Conservation (phyloP, 345 rosid genomes). For the Euclidium syriacum region DNA sequence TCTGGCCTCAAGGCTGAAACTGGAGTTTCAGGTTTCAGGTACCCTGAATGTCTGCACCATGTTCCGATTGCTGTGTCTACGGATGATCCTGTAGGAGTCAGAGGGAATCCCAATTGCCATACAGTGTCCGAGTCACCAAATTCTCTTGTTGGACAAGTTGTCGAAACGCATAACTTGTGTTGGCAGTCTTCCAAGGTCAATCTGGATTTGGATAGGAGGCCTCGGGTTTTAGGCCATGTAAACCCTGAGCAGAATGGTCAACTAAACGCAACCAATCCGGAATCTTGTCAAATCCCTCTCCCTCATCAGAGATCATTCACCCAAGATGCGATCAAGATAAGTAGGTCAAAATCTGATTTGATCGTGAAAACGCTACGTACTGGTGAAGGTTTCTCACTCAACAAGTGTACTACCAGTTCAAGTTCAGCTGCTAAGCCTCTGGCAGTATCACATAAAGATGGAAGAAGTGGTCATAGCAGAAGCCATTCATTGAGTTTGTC, state of each 20-base stretch:
- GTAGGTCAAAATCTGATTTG: conserved; percentile 41
- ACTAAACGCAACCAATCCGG: background rate
- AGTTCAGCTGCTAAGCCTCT: conserved; percentile 41
- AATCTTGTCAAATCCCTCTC: conserved; percentile 37
- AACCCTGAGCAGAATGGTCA: conserved; percentile 25
- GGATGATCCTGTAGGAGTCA: conserved; percentile 15
- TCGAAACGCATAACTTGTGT: conserved; percentile 31
- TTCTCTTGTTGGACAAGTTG: conserved; percentile 30
- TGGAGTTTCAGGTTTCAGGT: conserved; percentile 31
- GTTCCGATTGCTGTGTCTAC: conserved; percentile 30
- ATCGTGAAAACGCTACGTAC: conserved; percentile 36
- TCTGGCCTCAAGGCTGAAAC: conserved; percentile 30
- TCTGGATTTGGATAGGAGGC: conserved; percentile 29
- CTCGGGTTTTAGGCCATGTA: conserved; percentile 27
- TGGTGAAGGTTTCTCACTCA: conserved; percentile 45
- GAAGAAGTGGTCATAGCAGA: conserved; percentile 32
- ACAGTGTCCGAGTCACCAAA: conserved; percentile 23
- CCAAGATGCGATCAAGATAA: conserved; percentile 39
- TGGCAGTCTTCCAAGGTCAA: conserved; percentile 32
- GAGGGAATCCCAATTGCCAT: conserved; percentile 25
- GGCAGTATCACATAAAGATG: conserved; percentile 33
- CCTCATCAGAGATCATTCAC: conserved; percentile 41
- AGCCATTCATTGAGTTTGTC: conserved; percentile 38
- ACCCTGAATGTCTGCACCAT: conserved; percentile 31
- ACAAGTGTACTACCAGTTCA: conserved; percentile 58